These are phyloP conservation scores for Iris pallida DNA, from an alignment of 116 monocot species.

Conservation along the genomic window DNA sequence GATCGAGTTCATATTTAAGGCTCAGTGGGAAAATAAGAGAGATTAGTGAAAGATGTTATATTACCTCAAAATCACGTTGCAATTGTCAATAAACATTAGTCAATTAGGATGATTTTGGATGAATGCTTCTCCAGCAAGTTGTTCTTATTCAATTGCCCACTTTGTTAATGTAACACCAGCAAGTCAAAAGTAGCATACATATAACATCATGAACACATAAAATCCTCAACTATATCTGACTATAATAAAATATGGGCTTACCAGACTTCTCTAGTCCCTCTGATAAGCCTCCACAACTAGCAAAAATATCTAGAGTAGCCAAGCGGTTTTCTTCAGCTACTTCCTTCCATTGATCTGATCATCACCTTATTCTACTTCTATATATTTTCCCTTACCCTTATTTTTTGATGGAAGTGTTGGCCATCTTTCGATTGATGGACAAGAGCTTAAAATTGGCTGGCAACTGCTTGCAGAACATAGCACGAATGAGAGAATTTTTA, in stretches of 20 bases:
- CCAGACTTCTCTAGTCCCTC: conserved; percentile 43
- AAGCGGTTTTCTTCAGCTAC: conserved; percentile 16
- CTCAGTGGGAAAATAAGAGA: too few species aligned
- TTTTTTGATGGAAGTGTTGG: conserved; percentile 21
- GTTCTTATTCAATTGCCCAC: conserved; percentile 96
- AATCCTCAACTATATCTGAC: neutral
- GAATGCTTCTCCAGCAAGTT: conserved; percentile 86
- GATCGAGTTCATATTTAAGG: too few species aligned
- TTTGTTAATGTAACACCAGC: conserved; percentile 70
- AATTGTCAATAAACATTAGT: conserved; percentile 72
- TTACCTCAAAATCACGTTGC: conserved; percentile 88
- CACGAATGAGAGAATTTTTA: conserved; percentile 1
- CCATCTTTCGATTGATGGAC: conserved; percentile 14
- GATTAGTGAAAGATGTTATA: too few species aligned
- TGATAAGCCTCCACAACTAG: conserved; percentile 48
- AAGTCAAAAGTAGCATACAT: too few species aligned
- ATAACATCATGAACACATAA: neutral
- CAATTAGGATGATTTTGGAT: conserved; percentile 60
- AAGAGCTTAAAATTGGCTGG: conserved; percentile 43
- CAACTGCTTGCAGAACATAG: conserved; percentile 31
- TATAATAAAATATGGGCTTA: conserved; percentile 1
- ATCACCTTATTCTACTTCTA: conserved; percentile 17
- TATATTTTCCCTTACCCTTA: conserved; percentile 51
- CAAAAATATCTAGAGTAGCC: conserved; percentile 41
- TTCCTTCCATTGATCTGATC: conserved; percentile 9